A percentile compares a stretch with the other conserved stretches of the same genome.
These are phyloP conservation scores for Wolfiporia cocos DNA, from an alignment of 1,284 basidiomycete species.

Conservation along the genomic window DNA sequence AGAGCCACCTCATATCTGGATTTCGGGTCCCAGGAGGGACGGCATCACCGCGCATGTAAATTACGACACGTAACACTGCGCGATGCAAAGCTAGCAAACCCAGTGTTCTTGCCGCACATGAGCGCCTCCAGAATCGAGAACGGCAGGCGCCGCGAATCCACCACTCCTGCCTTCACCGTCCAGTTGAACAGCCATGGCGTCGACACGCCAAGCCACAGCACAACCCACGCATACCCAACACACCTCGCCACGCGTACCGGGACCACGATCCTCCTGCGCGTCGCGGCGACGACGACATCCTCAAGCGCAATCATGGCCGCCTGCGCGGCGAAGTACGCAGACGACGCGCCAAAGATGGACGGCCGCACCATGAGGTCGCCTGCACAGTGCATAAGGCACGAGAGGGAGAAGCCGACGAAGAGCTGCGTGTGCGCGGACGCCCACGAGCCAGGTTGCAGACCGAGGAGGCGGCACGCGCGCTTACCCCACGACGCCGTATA, in stretches of 20 bases:
- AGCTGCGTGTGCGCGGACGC: constrained; percentile 27
- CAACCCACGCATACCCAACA: constrained; percentile 16
- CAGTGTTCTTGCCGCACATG: no score
- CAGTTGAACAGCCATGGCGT: constrained; percentile 10
- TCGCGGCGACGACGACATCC: constrained; percentile 19
- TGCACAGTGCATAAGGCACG: constrained; percentile 24
- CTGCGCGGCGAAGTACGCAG: constrained; percentile 25
- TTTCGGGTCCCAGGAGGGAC: no score
- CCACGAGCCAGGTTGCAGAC: constrained; percentile 16
- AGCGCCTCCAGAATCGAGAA: no score
- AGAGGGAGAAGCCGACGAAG: constrained; percentile 26
- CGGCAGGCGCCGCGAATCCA: constrained; percentile 6
- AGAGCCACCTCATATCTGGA: no score
- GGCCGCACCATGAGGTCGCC: constrained; percentile 16
- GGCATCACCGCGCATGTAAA: no score
- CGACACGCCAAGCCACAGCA: constrained; percentile 11
- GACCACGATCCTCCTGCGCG: constrained; percentile 2
- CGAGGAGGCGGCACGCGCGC: constrained; percentile 9
- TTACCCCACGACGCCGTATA: constrained; percentile 18
- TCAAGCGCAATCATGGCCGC: constrained; percentile 25
- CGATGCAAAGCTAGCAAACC: no score
- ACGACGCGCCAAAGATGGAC: constrained; percentile 13
- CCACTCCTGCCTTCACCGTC: constrained; percentile 10
- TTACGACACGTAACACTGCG: no score
- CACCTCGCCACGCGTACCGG: background rate